Base-by-base conservation (phyloP, 2,329 filamentous ascomycete species). In the Zymoseptoria pseudotritici region DNA sequence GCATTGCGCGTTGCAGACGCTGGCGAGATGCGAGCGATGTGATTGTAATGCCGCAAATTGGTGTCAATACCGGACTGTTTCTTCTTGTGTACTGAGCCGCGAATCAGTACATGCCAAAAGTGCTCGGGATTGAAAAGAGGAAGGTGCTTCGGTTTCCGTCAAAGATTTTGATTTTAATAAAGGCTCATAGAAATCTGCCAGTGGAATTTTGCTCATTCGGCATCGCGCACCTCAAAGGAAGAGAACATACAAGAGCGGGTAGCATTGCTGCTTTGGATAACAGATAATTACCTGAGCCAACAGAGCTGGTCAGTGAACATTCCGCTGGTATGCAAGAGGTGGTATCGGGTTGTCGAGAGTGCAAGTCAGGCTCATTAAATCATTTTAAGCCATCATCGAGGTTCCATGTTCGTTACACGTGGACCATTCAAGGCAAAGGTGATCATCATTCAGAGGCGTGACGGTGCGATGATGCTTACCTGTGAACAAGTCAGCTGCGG, bases 401-500 rank as follows among this genome's bases (percentile, higher is more conserved):
- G 52, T 53, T 17, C 24, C 52, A 53, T 53, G 52, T 53, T 53
- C 52, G 52, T 53, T 53, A 53, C 52, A 29, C 52, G 31, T n/a
- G 52, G 52, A 53, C 52, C 52, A 53, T 24, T 53, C 52, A 53
- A 24, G 52, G 22, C 22, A 26, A 53, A 53, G 52, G 29, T 19
- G 22, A 29, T 53, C 52, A 53, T 53, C 52, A 53, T 53, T 17
- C 22, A 29, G n/a, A 29, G 22, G 13, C 11, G 22, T 22, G 22
- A 53, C 5, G 52, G 52, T n/a, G 8, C 7, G n/a, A 8, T 52
- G 50, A 21, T 21, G 52, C 52, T 53, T 29, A 53, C 24, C 56
- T 57, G 49, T 20, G n/a, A 21, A 20, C 11, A 31, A 46, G 75
- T 74, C 71, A 71, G 69, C 65, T 65, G 67, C 73, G 71, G 75